These are phyloP conservation scores for Pulicaria dysenterica DNA, from an alignment of 129 eudicot genomes.

Conservation along the genomic window DNA sequence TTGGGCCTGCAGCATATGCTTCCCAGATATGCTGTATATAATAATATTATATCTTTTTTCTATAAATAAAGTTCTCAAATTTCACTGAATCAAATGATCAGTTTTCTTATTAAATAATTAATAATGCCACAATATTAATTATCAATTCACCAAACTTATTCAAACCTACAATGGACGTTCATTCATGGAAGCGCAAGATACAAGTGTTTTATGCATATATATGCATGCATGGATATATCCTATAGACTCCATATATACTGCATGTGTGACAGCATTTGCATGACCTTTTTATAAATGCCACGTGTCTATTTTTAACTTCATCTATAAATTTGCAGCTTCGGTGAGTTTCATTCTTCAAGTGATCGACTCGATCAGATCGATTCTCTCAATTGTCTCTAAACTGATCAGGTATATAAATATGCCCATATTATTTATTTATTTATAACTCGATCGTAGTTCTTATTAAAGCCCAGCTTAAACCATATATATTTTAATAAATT, in stretches of 20 bases:
- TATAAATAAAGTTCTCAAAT: background rate
- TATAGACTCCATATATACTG: background rate
- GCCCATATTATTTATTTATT: background rate
- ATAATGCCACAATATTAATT: slow-evolving; percentile 16
- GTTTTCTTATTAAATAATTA: background rate
- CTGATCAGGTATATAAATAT: background rate
- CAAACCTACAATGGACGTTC: slow-evolving; percentile 21
- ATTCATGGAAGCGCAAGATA: slow-evolving; percentile 23
- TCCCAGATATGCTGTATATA: slow-evolving; percentile 25
- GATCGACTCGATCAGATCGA: slow-evolving; percentile 5
- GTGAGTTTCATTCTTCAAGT: slow-evolving; percentile 21
- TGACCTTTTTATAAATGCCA: slow-evolving; percentile 19
- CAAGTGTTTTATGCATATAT: slow-evolving; percentile 19
- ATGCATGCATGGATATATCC: slow-evolving; percentile 27
- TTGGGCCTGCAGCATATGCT: slow-evolving; percentile 39
- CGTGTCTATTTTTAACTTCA: slow-evolving; percentile 6
- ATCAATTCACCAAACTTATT: slow-evolving; percentile 27
- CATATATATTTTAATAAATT: too few relatives aligned
- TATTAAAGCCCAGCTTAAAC: too few relatives aligned
- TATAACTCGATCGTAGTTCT: background rate
- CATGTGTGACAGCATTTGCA: slow-evolving; percentile 8
- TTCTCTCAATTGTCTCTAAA: slow-evolving; percentile 12
- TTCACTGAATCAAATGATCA: slow-evolving; percentile 14
- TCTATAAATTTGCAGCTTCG: slow-evolving; percentile 31
- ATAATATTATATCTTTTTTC: too few relatives aligned